Conservation (phyloP, 2,329 filamentous ascomycete species). For the Penicillium brasilianum region DNA sequence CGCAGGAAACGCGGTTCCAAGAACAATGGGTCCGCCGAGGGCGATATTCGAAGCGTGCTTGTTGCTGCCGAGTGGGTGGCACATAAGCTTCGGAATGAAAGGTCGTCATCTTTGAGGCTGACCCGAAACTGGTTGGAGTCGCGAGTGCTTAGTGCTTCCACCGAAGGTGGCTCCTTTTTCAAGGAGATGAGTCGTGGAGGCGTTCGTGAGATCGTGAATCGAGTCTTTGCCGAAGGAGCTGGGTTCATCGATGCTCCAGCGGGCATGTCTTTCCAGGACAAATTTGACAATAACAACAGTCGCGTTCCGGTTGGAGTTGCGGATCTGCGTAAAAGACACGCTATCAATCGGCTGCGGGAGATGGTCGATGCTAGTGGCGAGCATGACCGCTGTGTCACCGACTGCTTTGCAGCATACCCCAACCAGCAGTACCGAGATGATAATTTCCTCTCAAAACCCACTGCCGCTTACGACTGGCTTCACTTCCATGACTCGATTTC, state of each 20-base stretch:
- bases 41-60: constrained; percentile 67
- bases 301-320: constrained; percentile 59
- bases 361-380: constrained; percentile 68
- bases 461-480: constrained; percentile 89
- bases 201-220: constrained; percentile 67
- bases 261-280: constrained; percentile 44
- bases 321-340: constrained; percentile 63
- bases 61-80: constrained; percentile 71
- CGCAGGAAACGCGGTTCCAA: constrained; percentile 59
- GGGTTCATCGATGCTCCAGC: constrained; percentile 59
- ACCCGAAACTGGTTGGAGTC: constrained; percentile 66
- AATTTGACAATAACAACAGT: constrained; percentile 34
- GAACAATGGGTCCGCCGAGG: constrained; percentile 51
- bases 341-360: constrained; percentile 63
- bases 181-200: constrained; percentile 67
- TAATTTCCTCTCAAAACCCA: constrained; percentile 84
- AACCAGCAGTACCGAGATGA: constrained; percentile 92
- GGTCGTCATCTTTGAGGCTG: constrained; percentile 48
- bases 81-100: constrained; percentile 59
- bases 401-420: constrained; percentile 87
- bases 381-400: constrained; percentile 64
- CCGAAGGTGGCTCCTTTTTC: constrained; percentile 58
- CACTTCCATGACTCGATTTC: constrained; percentile 88
- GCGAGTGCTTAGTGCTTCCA: constrained; percentile 58
- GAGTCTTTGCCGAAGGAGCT: constrained; percentile 68